Evolutionary conservation across 352 stramenopile genomes (phyloP).

Genomic region (Pythium aquatile): DNA sequence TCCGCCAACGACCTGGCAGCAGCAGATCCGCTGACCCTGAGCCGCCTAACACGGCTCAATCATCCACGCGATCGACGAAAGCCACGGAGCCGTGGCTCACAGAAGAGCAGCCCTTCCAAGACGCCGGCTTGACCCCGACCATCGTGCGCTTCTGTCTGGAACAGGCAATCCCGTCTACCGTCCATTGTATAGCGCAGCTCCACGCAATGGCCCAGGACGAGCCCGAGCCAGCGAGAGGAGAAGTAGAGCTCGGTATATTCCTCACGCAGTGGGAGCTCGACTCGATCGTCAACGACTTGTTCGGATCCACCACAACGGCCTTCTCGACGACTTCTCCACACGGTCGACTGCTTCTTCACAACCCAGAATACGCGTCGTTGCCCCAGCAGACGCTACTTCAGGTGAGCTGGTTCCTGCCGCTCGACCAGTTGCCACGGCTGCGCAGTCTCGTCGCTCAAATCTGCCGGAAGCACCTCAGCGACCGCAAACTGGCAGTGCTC

Average conservation of each 20-base stretch:
- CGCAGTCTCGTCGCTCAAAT: conserved; percentile 54
- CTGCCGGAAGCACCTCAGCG: conserved; percentile 50
- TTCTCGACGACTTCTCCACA: conserved; percentile 1
- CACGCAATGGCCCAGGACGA: conserved; percentile 31
- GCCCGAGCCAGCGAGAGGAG: neutral
- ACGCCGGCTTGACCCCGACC: conserved; percentile 43
- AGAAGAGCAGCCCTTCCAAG: conserved; percentile 35
- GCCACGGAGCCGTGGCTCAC: conserved; percentile 4
- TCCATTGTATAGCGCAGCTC: conserved; percentile 40
- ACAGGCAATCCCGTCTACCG: conserved; percentile 44
- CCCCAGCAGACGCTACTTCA: conserved; percentile 35
- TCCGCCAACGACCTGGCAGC: neutral
- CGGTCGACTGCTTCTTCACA: conserved; percentile 6
- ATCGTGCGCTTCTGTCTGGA: conserved; percentile 54
- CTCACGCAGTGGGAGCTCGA: conserved; percentile 63
- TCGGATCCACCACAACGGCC: conserved; percentile 4
- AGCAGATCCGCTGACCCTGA: neutral
- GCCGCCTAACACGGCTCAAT: neutral
- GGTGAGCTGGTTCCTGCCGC: conserved; percentile 67
- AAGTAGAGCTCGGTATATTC: conserved; percentile 36
- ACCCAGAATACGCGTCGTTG: conserved; percentile 19
- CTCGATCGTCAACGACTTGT: conserved; percentile 37
- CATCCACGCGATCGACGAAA: neutral
- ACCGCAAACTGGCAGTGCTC: conserved; percentile 46
- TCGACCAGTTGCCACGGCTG: conserved; percentile 44